phyloP scores from a whole-genome alignment of 2,329 filamentous ascomycete genomes.

The Calonectria pseudoturangicola region DNA sequence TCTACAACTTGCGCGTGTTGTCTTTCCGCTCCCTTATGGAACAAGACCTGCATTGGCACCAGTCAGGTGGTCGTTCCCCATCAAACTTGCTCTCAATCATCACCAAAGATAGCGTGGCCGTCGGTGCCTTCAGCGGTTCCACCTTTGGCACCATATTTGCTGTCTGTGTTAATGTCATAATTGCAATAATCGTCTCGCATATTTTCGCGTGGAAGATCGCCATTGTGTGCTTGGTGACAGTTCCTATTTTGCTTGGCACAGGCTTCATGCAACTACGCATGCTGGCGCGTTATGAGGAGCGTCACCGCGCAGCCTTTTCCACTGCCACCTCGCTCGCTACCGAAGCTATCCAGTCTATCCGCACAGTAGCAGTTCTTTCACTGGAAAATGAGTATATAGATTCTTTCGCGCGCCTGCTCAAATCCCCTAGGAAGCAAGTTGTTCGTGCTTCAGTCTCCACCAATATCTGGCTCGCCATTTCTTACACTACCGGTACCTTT shows the following conservation, averaged over 20 bases:
- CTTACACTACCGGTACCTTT: conserved; percentile 77
- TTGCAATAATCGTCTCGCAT: conserved; percentile 80
- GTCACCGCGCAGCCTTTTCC: conserved; percentile 78
- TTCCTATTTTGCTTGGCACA: conserved; percentile 80
- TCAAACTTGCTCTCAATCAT: conserved; percentile 79
- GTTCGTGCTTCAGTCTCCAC: conserved; percentile 67
- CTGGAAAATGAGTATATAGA: conserved; percentile 70
- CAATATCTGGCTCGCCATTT: conserved; percentile 76
- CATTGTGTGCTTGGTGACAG: conserved; percentile 79
- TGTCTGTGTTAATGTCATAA: conserved; percentile 79
- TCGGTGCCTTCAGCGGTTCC: conserved; percentile 81
- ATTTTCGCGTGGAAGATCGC: conserved; percentile 86
- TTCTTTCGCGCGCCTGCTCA: conserved; percentile 71
- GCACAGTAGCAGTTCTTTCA: conserved; percentile 61
- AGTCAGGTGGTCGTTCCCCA: conserved; percentile 77
- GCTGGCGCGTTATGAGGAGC: conserved; percentile 76
- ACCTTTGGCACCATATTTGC: conserved; percentile 82
- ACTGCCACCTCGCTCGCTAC: conserved; percentile 47
- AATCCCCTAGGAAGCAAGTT: conserved; percentile 72
- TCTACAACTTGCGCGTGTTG: conserved; percentile 77
- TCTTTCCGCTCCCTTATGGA: conserved; percentile 78
- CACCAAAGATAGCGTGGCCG: conserved; percentile 79
- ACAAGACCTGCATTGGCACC: conserved; percentile 81
- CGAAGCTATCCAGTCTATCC: conserved; percentile 46
- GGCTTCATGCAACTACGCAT: conserved; percentile 81